Conservation (phyloP, 805 yeast species). For the Nakazawaea holstii region DNA sequence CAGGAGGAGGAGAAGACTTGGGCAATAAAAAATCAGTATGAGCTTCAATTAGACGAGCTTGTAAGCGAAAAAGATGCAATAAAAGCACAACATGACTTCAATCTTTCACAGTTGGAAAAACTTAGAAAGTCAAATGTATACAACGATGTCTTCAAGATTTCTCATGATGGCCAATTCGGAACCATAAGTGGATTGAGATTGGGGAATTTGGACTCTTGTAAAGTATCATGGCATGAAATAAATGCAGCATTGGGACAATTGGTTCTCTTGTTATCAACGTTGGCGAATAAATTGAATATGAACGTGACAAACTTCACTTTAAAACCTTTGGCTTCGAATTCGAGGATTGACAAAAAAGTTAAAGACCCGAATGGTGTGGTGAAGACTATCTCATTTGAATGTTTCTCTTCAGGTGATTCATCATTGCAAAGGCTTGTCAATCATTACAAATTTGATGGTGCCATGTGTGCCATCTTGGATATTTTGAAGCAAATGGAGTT, state of each 20-base stretch:
- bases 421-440: conserved; percentile 65
- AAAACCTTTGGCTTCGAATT: conserved; percentile 80
- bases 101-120: conserved; percentile 61
- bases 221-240: conserved; percentile 85
- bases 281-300: conserved; percentile 51
- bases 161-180: conserved; percentile 80
- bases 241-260: conserved; percentile 91
- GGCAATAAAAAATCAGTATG: conserved; percentile 47
- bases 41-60: conserved; percentile 45
- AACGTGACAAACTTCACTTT: conserved; percentile 55
- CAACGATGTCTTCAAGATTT: conserved; percentile 76
- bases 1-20: conserved; percentile 42
- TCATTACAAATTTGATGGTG: conserved; percentile 72
- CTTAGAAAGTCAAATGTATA: conserved; percentile 76
- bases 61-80: conserved; percentile 55
- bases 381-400: conserved; percentile 43
- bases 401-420: conserved; percentile 67
- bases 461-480: conserved; percentile 74
- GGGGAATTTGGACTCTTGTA: conserved; percentile 57
- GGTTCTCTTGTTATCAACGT: conserved; percentile 60
- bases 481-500: conserved; percentile 48
- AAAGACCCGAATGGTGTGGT: conserved; percentile 27
- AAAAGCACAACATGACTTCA: conserved; percentile 55
- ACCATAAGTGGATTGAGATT: conserved; percentile 80
- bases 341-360: conserved; percentile 60